Percentiles rank a stretch among this genome's conserved stretches.
Evolutionary conservation across 139 green algal species (phyloP).

Genomic region (Closterium sp.): DNA sequence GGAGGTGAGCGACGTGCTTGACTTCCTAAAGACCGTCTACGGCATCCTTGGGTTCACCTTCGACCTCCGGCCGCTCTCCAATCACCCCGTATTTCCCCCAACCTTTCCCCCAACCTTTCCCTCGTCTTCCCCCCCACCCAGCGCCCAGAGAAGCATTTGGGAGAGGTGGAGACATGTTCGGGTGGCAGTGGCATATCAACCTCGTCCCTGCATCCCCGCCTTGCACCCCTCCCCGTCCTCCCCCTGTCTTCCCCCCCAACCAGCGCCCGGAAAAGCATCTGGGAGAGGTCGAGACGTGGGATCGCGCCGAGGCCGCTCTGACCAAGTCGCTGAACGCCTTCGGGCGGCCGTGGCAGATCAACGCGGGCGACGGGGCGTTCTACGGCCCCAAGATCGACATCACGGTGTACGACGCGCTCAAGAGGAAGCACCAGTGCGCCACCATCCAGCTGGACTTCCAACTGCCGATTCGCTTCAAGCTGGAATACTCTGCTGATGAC

Average conservation of each 20-base stretch:
- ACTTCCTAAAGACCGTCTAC: too few relatives aligned
- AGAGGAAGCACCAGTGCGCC: conserved; percentile 90
- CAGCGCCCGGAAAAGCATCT: conserved; percentile 65
- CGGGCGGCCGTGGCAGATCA: conserved; percentile 69
- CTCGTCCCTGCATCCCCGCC: background rate
- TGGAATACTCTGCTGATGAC: conserved; percentile 69
- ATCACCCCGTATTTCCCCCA: too few relatives aligned
- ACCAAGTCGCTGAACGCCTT: conserved; percentile 76
- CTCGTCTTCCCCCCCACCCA: background rate
- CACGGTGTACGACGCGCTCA: conserved; percentile 88
- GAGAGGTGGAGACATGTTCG: conserved; percentile 58
- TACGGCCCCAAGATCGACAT: conserved; percentile 98
- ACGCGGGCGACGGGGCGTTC: conserved; percentile 93
- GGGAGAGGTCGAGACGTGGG: conserved; percentile 87
- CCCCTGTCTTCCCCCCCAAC: background rate
- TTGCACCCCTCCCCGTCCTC: background rate
- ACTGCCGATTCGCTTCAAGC: conserved; percentile 87
- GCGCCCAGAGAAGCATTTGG: conserved; percentile 68
- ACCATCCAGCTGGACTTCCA: conserved; percentile 97
- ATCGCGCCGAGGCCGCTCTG: conserved; percentile 85
- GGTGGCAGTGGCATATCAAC: background rate
- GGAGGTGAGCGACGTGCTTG: too few relatives aligned
- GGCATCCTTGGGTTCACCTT: conserved; percentile 90
- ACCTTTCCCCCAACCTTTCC: background rate
- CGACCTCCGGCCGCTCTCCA: conserved; percentile 86